Base-by-base conservation (phyloP, 2,329 filamentous ascomycete genomes). In the Calonectria ilicicola region DNA sequence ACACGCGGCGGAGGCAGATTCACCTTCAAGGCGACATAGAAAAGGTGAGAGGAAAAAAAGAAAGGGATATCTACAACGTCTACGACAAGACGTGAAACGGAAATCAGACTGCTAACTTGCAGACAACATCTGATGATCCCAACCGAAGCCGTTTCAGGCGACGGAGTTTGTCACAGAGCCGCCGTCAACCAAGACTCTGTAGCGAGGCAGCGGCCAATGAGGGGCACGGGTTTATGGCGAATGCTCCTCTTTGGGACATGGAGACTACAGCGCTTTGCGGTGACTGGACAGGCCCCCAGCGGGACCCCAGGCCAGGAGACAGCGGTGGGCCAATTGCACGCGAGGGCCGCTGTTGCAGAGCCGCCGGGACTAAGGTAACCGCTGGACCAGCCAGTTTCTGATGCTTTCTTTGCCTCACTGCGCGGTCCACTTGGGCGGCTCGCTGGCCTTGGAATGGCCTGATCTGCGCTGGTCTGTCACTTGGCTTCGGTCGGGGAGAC, bases 141-240 rank as follows among this genome's bases (percentile, higher is more conserved):
- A 76, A 74, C 76, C 72, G 71, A 68, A 70, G 72, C 63, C 70
- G 79, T 81, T 81, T 81, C 79, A 81, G 79, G 79, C 72, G 73
- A 74, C 73, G 77, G 75, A 70, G 71, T 76, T 75, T 72, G 72
- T 72, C 68, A 66, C 77, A 76, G 67, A 76, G 74, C 56, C 72
- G 73, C 67, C 64, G 73, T 74, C 68, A 62, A 65, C 72, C 72
- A 73, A 74, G 72, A 77, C 67, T 70, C 74, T 47, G 68, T 47
- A 40, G 49, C 42, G 70, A 70, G 68, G 21, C 73, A 72, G 67
- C 75, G 72, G 70, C 80, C 80, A 81, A 81, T 80, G 72, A 78
- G 27, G 23, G 47, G 40, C 9, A 29, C 35, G 26, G 10, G 64
- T 72, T 10, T 9, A 58, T 71, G 71, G 76, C 73, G 72, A 69